A percentile compares a stretch with the other conserved stretches of the same genome.
Evolutionary conservation across 169 alveolate species (phyloP).

Genomic region (Plasmodium vinckei): DNA sequence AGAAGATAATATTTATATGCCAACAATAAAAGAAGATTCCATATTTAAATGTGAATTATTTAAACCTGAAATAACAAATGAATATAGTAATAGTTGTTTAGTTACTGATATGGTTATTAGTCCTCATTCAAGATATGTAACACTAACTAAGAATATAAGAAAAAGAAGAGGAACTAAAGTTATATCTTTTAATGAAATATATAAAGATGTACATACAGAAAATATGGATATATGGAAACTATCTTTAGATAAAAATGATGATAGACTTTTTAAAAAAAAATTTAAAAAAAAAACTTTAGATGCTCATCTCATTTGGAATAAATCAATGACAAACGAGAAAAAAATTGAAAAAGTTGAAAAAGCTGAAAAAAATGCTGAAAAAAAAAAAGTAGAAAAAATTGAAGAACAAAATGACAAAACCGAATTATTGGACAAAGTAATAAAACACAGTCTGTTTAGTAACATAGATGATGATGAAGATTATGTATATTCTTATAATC

Average conservation of each 20-base stretch:
- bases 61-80: constrained; percentile 19
- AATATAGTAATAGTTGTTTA: constrained; percentile 75
- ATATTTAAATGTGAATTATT: constrained; percentile 41
- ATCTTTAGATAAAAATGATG: constrained; percentile 40
- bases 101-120: constrained; percentile 88
- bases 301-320: constrained; percentile 67
- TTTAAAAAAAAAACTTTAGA: constrained; percentile 41
- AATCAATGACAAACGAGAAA: constrained; percentile 34
- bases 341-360: not conserved
- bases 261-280: constrained; percentile 48
- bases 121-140: constrained; percentile 93
- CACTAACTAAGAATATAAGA: constrained; percentile 90
- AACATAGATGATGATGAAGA: constrained; percentile 63
- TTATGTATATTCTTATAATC: constrained; percentile 39
- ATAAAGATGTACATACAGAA: constrained; percentile 66
- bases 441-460: constrained; percentile 55
- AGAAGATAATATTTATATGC: constrained; percentile 70
- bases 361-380: not conserved
- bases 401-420: not conserved
- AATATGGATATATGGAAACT: constrained; percentile 34
- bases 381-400: no score
- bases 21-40: constrained; percentile 39
- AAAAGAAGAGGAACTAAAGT: constrained; percentile 72
- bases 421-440: constrained; percentile 13
- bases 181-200: constrained; percentile 49